Evolutionary conservation across 768 basidiomycete genomes (phyloP).

Genomic region (Agaricus subrufescens): DNA sequence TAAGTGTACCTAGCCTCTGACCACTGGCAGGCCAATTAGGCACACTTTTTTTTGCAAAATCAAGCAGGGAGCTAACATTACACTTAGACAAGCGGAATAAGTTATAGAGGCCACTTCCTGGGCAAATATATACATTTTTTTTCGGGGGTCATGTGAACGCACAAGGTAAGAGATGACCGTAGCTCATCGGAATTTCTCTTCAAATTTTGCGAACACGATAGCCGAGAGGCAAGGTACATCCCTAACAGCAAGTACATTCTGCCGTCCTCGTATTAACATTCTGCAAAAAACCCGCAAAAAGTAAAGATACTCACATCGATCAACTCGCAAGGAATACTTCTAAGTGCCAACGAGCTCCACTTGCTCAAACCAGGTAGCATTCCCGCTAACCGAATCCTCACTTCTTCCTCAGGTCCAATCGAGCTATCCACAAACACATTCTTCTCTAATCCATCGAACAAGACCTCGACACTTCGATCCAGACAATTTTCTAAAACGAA

Average conservation of each 20-base stretch:
- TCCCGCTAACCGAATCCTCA: constrained; percentile 67
- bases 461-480: constrained; percentile 58
- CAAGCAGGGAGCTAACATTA: no score
- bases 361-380: constrained; percentile 75
- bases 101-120: no score
- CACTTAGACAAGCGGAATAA: constrained; percentile 21
- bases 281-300: background rate
- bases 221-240: constrained; percentile 70
- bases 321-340: constrained; percentile 71
- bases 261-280: background rate
- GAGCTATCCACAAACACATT: constrained; percentile 48
- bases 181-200: constrained; percentile 39
- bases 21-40: no score
- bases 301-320: constrained; percentile 61
- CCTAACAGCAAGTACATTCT: constrained; percentile 59
- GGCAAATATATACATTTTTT: no score
- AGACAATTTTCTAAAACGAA: constrained; percentile 69
- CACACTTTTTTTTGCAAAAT: no score
- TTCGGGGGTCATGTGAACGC: no score
- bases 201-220: constrained; percentile 67
- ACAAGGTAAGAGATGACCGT: background rate
- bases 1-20: no score
- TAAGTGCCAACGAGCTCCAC: constrained; percentile 70
- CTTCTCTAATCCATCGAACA: constrained; percentile 60
- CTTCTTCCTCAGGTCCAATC: constrained; percentile 28